Conservation (phyloP, 2,329 filamentous ascomycete genomes). For the Fusarium setosum region DNA sequence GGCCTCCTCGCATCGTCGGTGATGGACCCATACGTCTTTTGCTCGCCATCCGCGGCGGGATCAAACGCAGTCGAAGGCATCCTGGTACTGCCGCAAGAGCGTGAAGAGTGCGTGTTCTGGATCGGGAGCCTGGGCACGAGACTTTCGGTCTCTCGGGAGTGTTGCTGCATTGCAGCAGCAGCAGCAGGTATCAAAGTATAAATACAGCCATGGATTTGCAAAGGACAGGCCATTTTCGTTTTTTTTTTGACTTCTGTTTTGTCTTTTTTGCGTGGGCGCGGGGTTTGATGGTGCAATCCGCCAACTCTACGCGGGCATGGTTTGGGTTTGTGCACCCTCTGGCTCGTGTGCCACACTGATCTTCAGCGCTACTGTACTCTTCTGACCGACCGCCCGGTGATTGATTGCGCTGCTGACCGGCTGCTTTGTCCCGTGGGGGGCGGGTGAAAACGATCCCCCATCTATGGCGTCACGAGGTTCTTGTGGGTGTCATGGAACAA, state of each 20-base stretch:
- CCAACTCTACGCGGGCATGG: too few relatives aligned
- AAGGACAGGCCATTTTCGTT: background rate
- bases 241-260: too few relatives aligned
- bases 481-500: slow-evolving; percentile 21
- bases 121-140: background rate
- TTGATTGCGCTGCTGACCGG: slow-evolving; percentile 17
- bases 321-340: slow-evolving; percentile 24
- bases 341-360: slow-evolving; percentile 27
- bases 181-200: background rate
- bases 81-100: background rate
- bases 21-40: slow-evolving; percentile 20
- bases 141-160: background rate
- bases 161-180: too few relatives aligned
- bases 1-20: slow-evolving; percentile 5
- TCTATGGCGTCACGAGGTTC: slow-evolving; percentile 21
- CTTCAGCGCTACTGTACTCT: slow-evolving; percentile 9
- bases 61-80: slow-evolving; percentile 20
- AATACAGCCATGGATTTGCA: background rate
- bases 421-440: slow-evolving; percentile 1
- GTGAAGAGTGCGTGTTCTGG: too few relatives aligned
- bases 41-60: background rate
- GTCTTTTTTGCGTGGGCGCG: slow-evolving; percentile 29
- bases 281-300: slow-evolving; percentile 41
- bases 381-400: background rate
- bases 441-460: background rate